Conservation (phyloP, 2,329 filamentous ascomycete species). For the Tothia fuscella region DNA sequence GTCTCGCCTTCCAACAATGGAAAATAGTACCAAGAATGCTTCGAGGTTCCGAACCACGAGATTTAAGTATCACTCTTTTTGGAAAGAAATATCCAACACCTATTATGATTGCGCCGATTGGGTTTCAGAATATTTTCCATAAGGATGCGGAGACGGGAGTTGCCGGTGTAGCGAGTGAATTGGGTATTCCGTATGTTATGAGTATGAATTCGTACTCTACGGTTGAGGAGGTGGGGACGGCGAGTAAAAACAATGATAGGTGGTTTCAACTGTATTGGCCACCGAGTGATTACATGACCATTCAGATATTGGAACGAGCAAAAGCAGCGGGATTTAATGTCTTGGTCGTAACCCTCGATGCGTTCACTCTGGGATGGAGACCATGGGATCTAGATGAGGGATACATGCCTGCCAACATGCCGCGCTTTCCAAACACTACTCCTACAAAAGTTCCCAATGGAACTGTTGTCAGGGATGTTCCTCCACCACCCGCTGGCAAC, state of each 20-base stretch:
- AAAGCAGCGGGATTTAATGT: slow-evolving; percentile 50
- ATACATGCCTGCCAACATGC: slow-evolving; percentile 27
- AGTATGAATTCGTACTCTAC: slow-evolving; percentile 51
- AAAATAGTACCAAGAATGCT: slow-evolving; percentile 29
- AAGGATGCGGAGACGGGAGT: slow-evolving; percentile 51
- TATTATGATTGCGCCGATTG: slow-evolving; percentile 54
- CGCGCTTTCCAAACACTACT: too few species aligned
- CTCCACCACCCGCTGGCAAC: too few species aligned
- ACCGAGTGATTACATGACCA: slow-evolving; percentile 51
- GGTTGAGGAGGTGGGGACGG: slow-evolving; percentile 54
- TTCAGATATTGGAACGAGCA: slow-evolving; percentile 50
- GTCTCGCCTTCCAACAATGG: slow-evolving; percentile 28
- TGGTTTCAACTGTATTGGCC: slow-evolving; percentile 75
- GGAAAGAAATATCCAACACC: slow-evolving; percentile 38
- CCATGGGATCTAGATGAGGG: slow-evolving; percentile 50
- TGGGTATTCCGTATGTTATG: slow-evolving; percentile 53
- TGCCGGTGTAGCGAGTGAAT: slow-evolving; percentile 47
- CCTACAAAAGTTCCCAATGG: too few species aligned
- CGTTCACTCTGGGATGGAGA: slow-evolving; percentile 56
- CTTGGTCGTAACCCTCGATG: slow-evolving; percentile 62
- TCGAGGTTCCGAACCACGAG: slow-evolving; percentile 20
- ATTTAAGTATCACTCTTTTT: slow-evolving; percentile 17
- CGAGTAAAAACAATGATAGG: slow-evolving; percentile 43
- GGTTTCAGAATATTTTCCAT: slow-evolving; percentile 58
- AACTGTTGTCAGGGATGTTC: too few species aligned